These are phyloP conservation scores for Epicoccum sorghinum DNA, from an alignment of 2,329 filamentous ascomycete species.

Conservation along the genomic window DNA sequence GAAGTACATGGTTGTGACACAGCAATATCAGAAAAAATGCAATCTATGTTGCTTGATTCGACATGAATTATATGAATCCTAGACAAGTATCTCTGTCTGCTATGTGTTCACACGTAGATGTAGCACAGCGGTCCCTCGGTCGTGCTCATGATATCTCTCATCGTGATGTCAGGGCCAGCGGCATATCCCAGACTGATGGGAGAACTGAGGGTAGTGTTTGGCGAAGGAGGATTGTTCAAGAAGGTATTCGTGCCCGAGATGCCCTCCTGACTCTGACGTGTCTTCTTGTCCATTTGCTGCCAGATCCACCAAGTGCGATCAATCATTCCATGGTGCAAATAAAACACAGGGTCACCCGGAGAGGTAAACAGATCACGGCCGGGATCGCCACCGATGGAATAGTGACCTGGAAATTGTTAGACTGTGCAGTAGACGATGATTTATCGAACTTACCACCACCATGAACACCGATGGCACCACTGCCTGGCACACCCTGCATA, in stretches of 20 bases:
- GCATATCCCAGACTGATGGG: slow-evolving; percentile 50
- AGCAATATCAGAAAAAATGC: no score
- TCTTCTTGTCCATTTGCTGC: slow-evolving; percentile 48
- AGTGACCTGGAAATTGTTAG: slow-evolving; percentile 53
- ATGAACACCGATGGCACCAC: slow-evolving; percentile 37
- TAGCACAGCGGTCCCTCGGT: slow-evolving; percentile 45
- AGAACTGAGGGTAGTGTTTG: slow-evolving; percentile 55
- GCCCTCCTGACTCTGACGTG: slow-evolving; percentile 34
- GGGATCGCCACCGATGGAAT: slow-evolving; percentile 53
- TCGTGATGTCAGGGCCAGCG: slow-evolving; percentile 24
- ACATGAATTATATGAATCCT: no score
- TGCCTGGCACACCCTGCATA: slow-evolving; percentile 38
- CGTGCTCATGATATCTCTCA: slow-evolving; percentile 40
- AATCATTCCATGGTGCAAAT: slow-evolving; percentile 53
- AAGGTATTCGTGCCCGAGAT: slow-evolving; percentile 56
- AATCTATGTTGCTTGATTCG: no score
- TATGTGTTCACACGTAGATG: slow-evolving; percentile 32
- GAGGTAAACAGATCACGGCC: slow-evolving; percentile 35
- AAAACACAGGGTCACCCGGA: slow-evolving; percentile 50
- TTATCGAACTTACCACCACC: slow-evolving; percentile 27
- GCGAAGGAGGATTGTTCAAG: slow-evolving; percentile 50
- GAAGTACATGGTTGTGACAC: no score
- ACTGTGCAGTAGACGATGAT: slow-evolving; percentile 32
- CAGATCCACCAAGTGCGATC: slow-evolving; percentile 53
- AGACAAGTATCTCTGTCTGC: no score